These are phyloP conservation scores for Phalaenopsis aphrodite DNA, from an alignment of 106 monocot species.

Conservation along the genomic window DNA sequence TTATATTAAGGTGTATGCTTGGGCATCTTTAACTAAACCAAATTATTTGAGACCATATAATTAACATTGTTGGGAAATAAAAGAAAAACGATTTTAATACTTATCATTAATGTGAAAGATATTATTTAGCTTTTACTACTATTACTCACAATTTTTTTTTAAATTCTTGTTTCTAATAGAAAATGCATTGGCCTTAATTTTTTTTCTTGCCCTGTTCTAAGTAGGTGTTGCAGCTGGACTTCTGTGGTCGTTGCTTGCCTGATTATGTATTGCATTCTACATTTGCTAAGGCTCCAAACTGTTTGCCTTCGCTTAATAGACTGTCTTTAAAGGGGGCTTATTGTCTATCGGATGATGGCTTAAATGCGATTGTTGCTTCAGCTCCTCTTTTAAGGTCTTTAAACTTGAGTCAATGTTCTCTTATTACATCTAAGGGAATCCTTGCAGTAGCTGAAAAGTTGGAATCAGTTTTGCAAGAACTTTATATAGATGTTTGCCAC, in stretches of 20 bases:
- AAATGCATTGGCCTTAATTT: not conserved
- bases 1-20: not conserved
- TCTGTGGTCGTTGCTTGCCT: constrained; percentile 68
- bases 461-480: constrained; percentile 36
- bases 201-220: not conserved
- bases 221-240: constrained; percentile 62
- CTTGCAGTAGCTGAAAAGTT: constrained; percentile 34
- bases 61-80: not conserved
- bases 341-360: constrained; percentile 67
- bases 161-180: not conserved
- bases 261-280: constrained; percentile 54
- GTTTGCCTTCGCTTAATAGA: constrained; percentile 49
- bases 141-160: not conserved
- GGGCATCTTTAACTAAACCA: not conserved
- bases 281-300: constrained; percentile 30
- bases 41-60: not conserved
- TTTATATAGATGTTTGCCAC: constrained; percentile 70
- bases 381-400: constrained; percentile 55
- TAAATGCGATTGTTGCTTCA: constrained; percentile 49
- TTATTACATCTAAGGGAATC: constrained; percentile 63
- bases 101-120: not conserved
- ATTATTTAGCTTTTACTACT: not conserved
- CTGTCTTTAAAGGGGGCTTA: constrained; percentile 68
- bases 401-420: constrained; percentile 69
- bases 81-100: not conserved